Conservation (phyloP, 495 filamentous ascomycete genomes). For the Platismatia glauca region DNA sequence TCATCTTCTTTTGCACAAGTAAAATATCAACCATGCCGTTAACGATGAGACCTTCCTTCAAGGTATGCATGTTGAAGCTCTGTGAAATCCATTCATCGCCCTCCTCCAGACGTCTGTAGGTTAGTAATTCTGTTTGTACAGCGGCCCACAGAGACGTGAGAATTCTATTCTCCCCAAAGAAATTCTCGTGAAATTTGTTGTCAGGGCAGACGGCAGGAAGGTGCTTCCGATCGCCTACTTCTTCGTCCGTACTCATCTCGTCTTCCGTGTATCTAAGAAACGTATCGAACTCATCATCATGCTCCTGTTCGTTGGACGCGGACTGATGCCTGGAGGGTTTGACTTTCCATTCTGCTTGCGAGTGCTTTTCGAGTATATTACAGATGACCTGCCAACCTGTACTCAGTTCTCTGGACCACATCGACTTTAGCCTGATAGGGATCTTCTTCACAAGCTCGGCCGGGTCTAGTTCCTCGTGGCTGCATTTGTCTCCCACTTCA, state of each 20-base stretch:
- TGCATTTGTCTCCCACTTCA: conserved; percentile 9
- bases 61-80: conserved; percentile 23
- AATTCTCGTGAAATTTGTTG: conserved; percentile 11
- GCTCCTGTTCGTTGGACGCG: not conserved
- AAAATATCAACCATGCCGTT: conserved; percentile 13
- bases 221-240: conserved; percentile 1
- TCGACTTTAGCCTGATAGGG: not conserved
- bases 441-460: conserved; percentile 11
- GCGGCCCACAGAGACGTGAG: conserved; percentile 25
- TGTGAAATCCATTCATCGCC: conserved; percentile 27
- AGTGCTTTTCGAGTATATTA: conserved; percentile 12
- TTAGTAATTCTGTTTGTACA: conserved; percentile 26
- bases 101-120: conserved; percentile 24
- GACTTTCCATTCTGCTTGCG: conserved; percentile 9
- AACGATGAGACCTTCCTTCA: conserved; percentile 19
- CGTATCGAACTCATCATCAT: not conserved
- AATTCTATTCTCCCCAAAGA: conserved; percentile 19
- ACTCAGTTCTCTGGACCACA: conserved; percentile 14
- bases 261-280: conserved; percentile 6
- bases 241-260: conserved; percentile 2
- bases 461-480: conserved; percentile 15
- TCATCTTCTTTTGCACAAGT: conserved; percentile 21
- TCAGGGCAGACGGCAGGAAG: conserved; percentile 3
- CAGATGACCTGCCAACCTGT: conserved; percentile 18
- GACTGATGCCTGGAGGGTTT: not conserved